Percentiles rank a stretch among this genome's conserved stretches.
These are phyloP conservation scores for Cyphellophora europaea DNA, from an alignment of 2,329 filamentous ascomycete genomes.

Conservation along the genomic window DNA sequence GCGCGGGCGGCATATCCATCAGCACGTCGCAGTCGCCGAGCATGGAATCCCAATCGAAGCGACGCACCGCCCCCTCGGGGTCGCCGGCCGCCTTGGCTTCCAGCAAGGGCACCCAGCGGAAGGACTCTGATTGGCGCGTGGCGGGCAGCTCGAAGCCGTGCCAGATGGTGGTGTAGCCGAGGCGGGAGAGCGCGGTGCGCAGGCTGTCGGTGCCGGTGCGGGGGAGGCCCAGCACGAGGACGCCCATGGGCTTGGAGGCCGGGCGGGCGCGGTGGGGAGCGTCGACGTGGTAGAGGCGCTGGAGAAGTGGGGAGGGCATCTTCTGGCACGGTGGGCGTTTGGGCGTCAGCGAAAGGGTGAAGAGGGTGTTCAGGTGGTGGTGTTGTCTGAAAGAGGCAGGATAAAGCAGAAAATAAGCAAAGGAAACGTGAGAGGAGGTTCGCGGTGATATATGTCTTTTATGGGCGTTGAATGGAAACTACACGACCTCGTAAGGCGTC, in stretches of 20 bases:
- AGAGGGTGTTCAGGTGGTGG: too few relatives aligned
- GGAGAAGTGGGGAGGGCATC: too few relatives aligned
- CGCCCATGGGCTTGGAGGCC: slow-evolving; percentile 1
- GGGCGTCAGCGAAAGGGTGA: too few relatives aligned
- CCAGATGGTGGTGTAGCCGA: slow-evolving; percentile 4
- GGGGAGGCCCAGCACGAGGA: slow-evolving; percentile 6
- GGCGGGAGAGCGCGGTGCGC: slow-evolving; percentile 1
- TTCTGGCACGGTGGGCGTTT: too few relatives aligned
- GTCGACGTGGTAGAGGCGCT: too few relatives aligned
- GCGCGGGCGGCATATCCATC: slow-evolving; percentile 3
- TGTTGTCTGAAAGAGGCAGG: too few relatives aligned
- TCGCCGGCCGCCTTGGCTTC: slow-evolving; percentile 1
- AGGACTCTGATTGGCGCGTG: slow-evolving; percentile 2
- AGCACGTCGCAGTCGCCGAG: slow-evolving; percentile 4
- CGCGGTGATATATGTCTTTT: too few relatives aligned
- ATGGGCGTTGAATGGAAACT: too few relatives aligned
- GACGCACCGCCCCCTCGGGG: not conserved
- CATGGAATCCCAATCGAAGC: slow-evolving; percentile 2
- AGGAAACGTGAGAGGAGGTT: too few relatives aligned
- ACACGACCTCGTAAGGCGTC: too few relatives aligned
- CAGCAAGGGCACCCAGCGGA: not conserved
- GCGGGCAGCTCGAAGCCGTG: slow-evolving; percentile 4
- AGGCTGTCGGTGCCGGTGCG: slow-evolving; percentile 6
- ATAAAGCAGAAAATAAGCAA: too few relatives aligned
- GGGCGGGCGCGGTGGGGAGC: too few relatives aligned